Evolutionary conservation across 331 rosid species (phyloP).

Genomic region (Saraca asoca): DNA sequence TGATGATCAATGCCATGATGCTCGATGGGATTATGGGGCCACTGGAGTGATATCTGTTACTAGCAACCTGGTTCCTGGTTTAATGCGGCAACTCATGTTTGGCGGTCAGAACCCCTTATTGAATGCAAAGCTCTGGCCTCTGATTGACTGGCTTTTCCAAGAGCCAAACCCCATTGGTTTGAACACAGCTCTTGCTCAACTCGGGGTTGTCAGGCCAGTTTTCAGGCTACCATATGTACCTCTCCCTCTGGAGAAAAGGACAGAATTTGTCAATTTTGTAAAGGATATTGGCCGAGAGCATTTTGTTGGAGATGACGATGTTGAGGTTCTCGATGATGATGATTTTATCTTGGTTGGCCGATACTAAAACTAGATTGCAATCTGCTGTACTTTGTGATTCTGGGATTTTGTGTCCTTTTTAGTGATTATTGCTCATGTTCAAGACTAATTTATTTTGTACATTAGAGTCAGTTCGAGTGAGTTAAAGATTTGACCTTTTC

Average conservation of each 20-base stretch:
- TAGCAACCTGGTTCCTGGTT: conserved; percentile 76
- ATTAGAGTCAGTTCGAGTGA: too few species aligned
- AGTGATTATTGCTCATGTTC: too few species aligned
- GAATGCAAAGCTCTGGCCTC: conserved; percentile 61
- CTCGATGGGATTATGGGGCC: conserved; percentile 83
- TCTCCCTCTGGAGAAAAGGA: conserved; percentile 58
- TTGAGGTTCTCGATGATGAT: conserved; percentile 63
- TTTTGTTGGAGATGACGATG: conserved; percentile 74
- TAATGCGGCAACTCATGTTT: conserved; percentile 69
- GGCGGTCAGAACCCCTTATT: conserved; percentile 62
- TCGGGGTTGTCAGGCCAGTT: conserved; percentile 71
- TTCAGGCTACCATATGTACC: conserved; percentile 65
- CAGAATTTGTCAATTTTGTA: conserved; percentile 72
- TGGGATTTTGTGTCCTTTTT: conserved; percentile 22
- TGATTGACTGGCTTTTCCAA: conserved; percentile 68
- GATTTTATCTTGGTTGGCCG: conserved; percentile 62
- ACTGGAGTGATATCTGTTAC: conserved; percentile 81
- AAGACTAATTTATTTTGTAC: too few species aligned
- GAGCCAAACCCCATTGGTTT: conserved; percentile 80
- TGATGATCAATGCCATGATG: conserved; percentile 80
- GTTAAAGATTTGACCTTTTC: too few species aligned
- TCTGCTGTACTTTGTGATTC: background rate
- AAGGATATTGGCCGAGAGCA: conserved; percentile 72
- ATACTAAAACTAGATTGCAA: conserved; percentile 41
- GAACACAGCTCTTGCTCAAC: conserved; percentile 94